Evolutionary conservation across 2,329 filamentous ascomycete genomes (phyloP).

Genomic region (Talaromyces pinophilus): DNA sequence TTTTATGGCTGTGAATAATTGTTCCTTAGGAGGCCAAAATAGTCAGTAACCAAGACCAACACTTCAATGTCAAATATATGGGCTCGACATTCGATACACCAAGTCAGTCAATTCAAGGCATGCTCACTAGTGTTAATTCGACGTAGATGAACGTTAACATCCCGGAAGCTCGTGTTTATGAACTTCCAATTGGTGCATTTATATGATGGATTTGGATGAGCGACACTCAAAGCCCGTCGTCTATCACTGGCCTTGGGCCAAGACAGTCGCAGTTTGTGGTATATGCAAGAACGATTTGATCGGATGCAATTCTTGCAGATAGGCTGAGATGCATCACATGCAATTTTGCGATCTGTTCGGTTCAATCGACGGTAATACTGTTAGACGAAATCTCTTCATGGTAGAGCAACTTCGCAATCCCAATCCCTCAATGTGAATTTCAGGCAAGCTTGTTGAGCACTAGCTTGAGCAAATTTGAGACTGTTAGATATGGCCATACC

Average conservation of each 20-base stretch:
- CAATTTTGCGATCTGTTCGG: slow-evolving; percentile 16
- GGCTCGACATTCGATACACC: neutral
- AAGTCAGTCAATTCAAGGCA: neutral
- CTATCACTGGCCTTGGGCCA: slow-evolving; percentile 12
- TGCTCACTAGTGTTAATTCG: neutral
- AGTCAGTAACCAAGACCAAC: neutral
- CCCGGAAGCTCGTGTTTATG: slow-evolving; percentile 1
- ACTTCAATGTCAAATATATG: neutral
- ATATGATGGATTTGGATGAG: neutral
- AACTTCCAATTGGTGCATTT: slow-evolving; percentile 8
- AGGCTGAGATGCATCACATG: slow-evolving; percentile 9
- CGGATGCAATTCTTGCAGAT: slow-evolving; percentile 12
- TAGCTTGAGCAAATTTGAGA: neutral
- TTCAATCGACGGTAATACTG: neutral
- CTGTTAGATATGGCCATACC: neutral
- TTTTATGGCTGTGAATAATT: neutral
- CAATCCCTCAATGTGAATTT: neutral
- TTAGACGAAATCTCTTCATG: neutral
- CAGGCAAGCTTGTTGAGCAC: neutral
- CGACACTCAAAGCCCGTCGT: neutral
- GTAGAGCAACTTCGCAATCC: neutral
- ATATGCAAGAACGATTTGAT: slow-evolving; percentile 13
- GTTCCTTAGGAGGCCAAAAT: neutral
- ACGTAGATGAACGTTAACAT: slow-evolving; percentile 6
- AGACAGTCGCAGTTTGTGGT: slow-evolving; percentile 3